Evolutionary conservation across 257 asterid species (phyloP), one percentile per base, ranked within the genome.

Genomic region (Echites panduratus): DNA sequence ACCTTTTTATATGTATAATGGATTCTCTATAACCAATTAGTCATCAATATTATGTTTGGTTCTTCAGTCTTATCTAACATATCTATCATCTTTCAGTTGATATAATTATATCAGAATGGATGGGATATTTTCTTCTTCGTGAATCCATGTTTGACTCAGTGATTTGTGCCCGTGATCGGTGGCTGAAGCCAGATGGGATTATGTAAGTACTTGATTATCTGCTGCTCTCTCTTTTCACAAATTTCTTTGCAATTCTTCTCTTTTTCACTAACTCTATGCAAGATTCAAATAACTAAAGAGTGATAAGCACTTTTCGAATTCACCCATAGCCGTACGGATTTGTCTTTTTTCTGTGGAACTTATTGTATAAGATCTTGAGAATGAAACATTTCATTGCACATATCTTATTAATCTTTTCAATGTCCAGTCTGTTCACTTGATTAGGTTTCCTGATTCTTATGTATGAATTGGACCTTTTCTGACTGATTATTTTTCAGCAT

Each of bases 131-230:
- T 83, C 95, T 95, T 80, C 89, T 92, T 45, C 96, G 99, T 24
- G 99, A 95, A 78, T 95, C 99, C n/a, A 95, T 95, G 99, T 85
- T 95, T 20, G 99, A 95, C 81, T 92, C 99, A 6, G 98, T 95
- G 63, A 83, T 92, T 73, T 90, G 80, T 57, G 99, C 98, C 27
- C 94, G 99, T 70, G 98, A 92, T 70, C 91, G 86, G 71, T 92
- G 99, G 99, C 82, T 95, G 84, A 90, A 87, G 73, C 91, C 96
- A 35, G 82, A 81, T 74, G 99, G 99, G 76, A 88, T 90, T 77
- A 95, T 92, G 98, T 95, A 73, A 89, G 99, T 85, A 29, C 43
- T 20, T 26, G 27, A 7, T 57, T 35, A 47, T 56, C 50, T 65
- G 35, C 66, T 32, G 5, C 61, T 58, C 73, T 57, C 72, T 20